phyloP scores from a whole-genome alignment of 2,329 filamentous ascomycete species.

The Ceratocystis eucalypticola region DNA sequence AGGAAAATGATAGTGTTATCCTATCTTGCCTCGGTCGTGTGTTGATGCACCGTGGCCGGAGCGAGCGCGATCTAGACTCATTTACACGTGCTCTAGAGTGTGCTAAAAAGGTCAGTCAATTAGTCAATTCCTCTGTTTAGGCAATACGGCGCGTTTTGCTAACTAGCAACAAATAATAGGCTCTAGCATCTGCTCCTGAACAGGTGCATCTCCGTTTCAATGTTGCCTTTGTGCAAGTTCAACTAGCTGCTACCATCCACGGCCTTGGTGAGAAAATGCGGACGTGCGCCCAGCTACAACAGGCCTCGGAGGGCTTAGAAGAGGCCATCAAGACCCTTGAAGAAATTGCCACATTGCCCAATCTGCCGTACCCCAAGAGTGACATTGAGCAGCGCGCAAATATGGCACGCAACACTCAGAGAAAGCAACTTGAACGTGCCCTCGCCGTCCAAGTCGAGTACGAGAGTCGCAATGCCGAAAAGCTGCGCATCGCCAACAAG shows the following conservation, averaged over 20 bases:
- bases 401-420: constrained; percentile 93
- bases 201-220: constrained; percentile 94
- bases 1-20: constrained; percentile 59
- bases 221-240: constrained; percentile 92
- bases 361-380: constrained; percentile 74
- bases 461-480: constrained; percentile 82
- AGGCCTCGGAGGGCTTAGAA: constrained; percentile 67
- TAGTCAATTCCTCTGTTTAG: constrained; percentile 21
- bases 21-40: constrained; percentile 77
- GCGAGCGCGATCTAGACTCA: constrained; percentile 43
- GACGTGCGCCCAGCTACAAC: constrained; percentile 65
- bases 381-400: constrained; percentile 91
- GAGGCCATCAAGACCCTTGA: constrained; percentile 64
- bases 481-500: constrained; percentile 66
- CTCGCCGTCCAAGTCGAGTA: constrained; percentile 78
- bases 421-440: constrained; percentile 76
- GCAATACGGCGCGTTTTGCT: neutral
- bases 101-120: constrained; percentile 44
- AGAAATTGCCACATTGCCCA: constrained; percentile 46
- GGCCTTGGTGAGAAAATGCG: constrained; percentile 61
- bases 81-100: constrained; percentile 46
- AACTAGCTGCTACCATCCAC: constrained; percentile 73
- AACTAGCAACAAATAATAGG: constrained; percentile 31
- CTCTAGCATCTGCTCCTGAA: constrained; percentile 63
- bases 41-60: constrained; percentile 68